These are phyloP conservation scores for Calonectria fujianensis DNA, from an alignment of 2,329 filamentous ascomycete genomes.

Conservation along the genomic window DNA sequence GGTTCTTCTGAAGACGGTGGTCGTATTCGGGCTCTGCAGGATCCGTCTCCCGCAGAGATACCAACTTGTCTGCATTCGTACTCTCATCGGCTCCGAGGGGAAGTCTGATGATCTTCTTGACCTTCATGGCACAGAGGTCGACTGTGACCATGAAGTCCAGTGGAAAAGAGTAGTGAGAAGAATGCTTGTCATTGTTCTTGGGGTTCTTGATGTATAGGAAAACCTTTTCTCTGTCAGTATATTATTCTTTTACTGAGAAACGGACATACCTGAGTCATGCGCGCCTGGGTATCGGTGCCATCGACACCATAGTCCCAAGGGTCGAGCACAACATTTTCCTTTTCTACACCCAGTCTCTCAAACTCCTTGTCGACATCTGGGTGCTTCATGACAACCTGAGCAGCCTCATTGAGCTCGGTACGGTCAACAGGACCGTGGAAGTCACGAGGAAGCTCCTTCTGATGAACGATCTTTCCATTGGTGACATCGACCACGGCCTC, in stretches of 20 bases:
- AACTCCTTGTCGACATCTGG: constrained; percentile 37
- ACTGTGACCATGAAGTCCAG: constrained; percentile 32
- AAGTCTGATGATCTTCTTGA: constrained; percentile 24
- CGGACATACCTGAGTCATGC: constrained; percentile 37
- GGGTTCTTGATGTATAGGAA: constrained; percentile 35
- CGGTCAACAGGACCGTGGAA: constrained; percentile 43
- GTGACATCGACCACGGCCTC: constrained; percentile 42
- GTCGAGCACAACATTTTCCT: constrained; percentile 37
- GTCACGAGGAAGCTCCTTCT: constrained; percentile 40
- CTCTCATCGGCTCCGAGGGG: constrained; percentile 29
- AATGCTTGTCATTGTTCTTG: constrained; percentile 34
- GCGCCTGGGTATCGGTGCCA: constrained; percentile 33
- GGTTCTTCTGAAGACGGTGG: constrained; percentile 51
- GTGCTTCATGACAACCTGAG: constrained; percentile 34
- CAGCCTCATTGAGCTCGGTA: constrained; percentile 34
- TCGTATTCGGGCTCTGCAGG: constrained; percentile 57
- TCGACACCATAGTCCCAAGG: constrained; percentile 44
- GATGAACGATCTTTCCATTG: constrained; percentile 32
- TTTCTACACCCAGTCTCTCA: constrained; percentile 28
- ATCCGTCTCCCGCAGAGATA: constrained; percentile 29
- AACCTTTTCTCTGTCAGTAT: constrained; percentile 6
- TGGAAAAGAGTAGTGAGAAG: constrained; percentile 31
- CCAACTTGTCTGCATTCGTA: constrained; percentile 18
- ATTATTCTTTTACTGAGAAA: background rate
- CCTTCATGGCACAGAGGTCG: constrained; percentile 19